phyloP scores from a whole-genome alignment of 495 filamentous ascomycete genomes.

The Annulohypoxylon maeteangense region DNA sequence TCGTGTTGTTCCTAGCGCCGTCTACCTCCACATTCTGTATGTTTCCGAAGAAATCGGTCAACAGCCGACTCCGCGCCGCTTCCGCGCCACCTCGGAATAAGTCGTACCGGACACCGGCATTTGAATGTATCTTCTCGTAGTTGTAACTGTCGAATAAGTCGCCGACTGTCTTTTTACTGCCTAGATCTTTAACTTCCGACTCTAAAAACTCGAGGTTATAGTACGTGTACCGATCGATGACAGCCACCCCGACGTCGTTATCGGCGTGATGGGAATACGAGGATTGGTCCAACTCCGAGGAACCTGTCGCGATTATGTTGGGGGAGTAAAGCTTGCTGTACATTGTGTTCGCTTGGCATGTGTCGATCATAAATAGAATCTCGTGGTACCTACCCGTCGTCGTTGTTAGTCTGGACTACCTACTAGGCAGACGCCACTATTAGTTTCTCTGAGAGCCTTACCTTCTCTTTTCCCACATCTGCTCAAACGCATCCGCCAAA shows the following conservation, averaged over 20 bases:
- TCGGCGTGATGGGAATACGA: conserved; percentile 97
- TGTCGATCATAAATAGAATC: conserved; percentile 99
- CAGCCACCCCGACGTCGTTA: conserved; percentile 96
- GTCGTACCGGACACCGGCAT: conserved; percentile 93
- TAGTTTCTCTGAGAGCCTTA: conserved; percentile 49
- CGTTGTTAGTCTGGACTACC: conserved; percentile 7
- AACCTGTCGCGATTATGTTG: conserved; percentile 95
- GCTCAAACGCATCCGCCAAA: conserved; percentile 95
- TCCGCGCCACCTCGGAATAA: conserved; percentile 83
- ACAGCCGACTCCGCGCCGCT: conserved; percentile 73
- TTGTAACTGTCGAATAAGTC: conserved; percentile 97
- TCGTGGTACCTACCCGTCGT: conserved; percentile 75
- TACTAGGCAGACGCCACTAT: conserved; percentile 3
- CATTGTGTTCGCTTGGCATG: conserved; percentile 99
- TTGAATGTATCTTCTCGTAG: conserved; percentile 90
- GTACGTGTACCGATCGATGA: conserved; percentile 98
- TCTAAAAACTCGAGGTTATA: conserved; percentile 98
- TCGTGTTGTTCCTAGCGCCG: conserved; percentile 61
- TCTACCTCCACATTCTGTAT: conserved; percentile 96
- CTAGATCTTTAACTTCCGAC: conserved; percentile 82
- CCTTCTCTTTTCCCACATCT: conserved; percentile 99
- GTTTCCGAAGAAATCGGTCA: conserved; percentile 99
- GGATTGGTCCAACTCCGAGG: conserved; percentile 90
- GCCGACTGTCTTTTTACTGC: conserved; percentile 85
- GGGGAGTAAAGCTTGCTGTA: conserved; percentile 97